Evolutionary conservation across 352 stramenopile species (phyloP).

Genomic region (Globisporangium polare): DNA sequence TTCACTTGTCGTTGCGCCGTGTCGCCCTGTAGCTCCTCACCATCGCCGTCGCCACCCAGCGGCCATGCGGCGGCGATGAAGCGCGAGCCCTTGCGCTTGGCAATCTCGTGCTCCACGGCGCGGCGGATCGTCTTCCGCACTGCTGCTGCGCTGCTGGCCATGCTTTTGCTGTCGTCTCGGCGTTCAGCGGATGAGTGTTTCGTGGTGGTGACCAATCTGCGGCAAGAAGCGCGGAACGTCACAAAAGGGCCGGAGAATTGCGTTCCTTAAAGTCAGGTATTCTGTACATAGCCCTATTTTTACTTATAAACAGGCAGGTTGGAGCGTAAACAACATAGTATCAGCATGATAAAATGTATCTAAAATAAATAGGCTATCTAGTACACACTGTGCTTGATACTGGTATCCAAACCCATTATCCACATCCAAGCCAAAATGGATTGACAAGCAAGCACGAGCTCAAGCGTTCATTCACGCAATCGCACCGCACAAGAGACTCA

Average conservation of each 20-base stretch:
- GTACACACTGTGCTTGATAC: not conserved
- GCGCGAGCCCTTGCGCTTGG: slow-evolving; percentile 78
- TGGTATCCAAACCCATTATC: not conserved
- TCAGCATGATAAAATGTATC: not conserved
- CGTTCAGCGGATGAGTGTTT: not conserved
- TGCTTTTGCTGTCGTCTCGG: not conserved
- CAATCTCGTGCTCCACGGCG: slow-evolving; percentile 66
- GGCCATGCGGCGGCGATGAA: slow-evolving; percentile 73
- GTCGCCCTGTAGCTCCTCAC: slow-evolving; percentile 3
- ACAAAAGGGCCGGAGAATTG: not conserved
- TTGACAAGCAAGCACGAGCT: not conserved
- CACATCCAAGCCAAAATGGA: not conserved
- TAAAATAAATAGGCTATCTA: not conserved
- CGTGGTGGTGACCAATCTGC: slow-evolving; percentile 2
- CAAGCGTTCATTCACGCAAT: not conserved
- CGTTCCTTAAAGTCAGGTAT: not conserved
- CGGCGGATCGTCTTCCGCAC: slow-evolving; percentile 38
- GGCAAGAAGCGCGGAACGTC: slow-evolving; percentile 5
- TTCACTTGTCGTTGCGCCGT: slow-evolving; percentile 35
- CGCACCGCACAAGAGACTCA: not conserved
- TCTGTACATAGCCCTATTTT: no score
- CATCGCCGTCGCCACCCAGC: slow-evolving; percentile 16
- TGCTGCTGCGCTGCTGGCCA: not conserved
- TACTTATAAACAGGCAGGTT: not conserved
- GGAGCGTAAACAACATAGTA: not conserved